Conservation (phyloP, 306 rosid species). For the Purshia tridentata region DNA sequence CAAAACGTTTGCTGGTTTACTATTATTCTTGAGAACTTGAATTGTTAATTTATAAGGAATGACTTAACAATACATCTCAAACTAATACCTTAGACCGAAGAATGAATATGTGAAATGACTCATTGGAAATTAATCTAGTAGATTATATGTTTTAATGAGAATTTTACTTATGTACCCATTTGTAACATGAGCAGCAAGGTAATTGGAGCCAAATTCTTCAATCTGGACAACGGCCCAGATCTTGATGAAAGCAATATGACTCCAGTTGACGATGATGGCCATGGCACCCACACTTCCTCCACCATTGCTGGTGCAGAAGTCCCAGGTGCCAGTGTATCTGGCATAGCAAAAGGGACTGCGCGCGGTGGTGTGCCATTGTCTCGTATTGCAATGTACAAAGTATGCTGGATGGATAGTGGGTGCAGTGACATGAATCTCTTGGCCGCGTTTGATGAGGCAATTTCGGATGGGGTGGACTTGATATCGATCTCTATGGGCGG, state of each 20-base stretch:
- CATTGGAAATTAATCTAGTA: too few relatives aligned
- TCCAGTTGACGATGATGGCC: constrained; percentile 67
- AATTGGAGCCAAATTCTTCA: constrained; percentile 69
- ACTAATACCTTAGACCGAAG: too few relatives aligned
- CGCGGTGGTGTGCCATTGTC: constrained; percentile 79
- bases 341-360: constrained; percentile 70
- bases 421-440: constrained; percentile 71
- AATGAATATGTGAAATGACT: too few relatives aligned
- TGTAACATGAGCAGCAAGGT: constrained; percentile 47
- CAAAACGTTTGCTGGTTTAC: too few relatives aligned
- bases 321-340: constrained; percentile 55
- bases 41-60: too few relatives aligned
- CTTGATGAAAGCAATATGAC: constrained; percentile 24
- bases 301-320: constrained; percentile 55
- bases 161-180: background rate
- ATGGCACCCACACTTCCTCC: constrained; percentile 78
- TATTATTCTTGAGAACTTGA: too few relatives aligned
- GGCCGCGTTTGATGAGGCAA: constrained; percentile 80
- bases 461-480: constrained; percentile 78
- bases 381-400: constrained; percentile 77
- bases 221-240: constrained; percentile 11
- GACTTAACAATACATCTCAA: too few relatives aligned
- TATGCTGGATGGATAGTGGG: constrained; percentile 52
- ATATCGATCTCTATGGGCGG: constrained; percentile 67
- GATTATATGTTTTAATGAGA: background rate